Evolutionary conservation across 1,139 yeast genomes (phyloP).

Genomic region (Zhuliangozyma blackwelliae): DNA sequence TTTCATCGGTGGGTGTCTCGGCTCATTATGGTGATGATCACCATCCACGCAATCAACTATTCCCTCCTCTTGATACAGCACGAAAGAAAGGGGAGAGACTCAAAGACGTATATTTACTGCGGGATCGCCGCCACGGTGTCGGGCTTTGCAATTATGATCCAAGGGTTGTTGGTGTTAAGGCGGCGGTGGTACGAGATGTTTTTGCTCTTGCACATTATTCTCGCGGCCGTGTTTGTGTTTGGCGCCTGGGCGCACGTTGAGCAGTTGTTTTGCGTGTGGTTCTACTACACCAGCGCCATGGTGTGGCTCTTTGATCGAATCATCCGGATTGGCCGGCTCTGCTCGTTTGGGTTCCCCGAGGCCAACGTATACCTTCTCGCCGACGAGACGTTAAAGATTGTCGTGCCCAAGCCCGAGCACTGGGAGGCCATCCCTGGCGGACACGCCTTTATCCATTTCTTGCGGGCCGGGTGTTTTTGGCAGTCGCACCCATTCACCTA

Average conservation of each 20-base stretch:
- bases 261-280: constrained; percentile 37
- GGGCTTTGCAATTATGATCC: constrained; percentile 35
- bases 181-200: constrained; percentile 43
- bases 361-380: constrained; percentile 47
- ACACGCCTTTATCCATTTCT: constrained; percentile 48
- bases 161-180: constrained; percentile 38
- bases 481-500: constrained; percentile 45
- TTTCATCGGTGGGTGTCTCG: constrained; percentile 62
- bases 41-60: constrained; percentile 39
- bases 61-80: constrained; percentile 12
- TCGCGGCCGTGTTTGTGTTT: constrained; percentile 38
- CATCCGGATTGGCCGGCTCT: constrained; percentile 30
- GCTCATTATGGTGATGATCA: constrained; percentile 33
- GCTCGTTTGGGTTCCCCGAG: constrained; percentile 38
- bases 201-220: constrained; percentile 35
- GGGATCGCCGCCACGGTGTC: constrained; percentile 30
- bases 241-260: constrained; percentile 44
- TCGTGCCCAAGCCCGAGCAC: constrained; percentile 34
- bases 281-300: constrained; percentile 35
- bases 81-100: constrained; percentile 12
- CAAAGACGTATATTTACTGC: constrained; percentile 21
- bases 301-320: constrained; percentile 45
- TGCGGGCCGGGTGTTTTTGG: constrained; percentile 34
- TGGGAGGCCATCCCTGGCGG: constrained; percentile 49
- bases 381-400: constrained; percentile 38